Base-by-base conservation (phyloP, 2,329 filamentous ascomycete genomes). In the Cladophialophora psammophila region DNA sequence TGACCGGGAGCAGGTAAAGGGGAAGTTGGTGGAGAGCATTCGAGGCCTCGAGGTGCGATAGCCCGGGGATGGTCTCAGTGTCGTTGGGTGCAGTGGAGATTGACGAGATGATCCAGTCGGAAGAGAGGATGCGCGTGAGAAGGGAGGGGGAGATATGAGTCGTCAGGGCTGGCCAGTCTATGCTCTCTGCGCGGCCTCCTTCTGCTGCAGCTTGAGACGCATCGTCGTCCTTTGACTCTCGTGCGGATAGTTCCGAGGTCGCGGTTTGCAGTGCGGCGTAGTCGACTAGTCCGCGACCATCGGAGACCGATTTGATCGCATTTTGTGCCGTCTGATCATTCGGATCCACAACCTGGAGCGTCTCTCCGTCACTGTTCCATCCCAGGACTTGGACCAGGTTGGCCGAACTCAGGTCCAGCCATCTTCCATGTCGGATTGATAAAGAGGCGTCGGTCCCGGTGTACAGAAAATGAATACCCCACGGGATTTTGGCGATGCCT, bases 381-480 rank as follows among this genome's bases (percentile, higher is more conserved):
- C 82, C 85, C 75, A 86, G 84, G 52, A 89, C 78, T 78, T 53
- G 82, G 75, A 20, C 66, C 38, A 58, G 56, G 10, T 60, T 45
- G 18, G 63, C 9, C 15, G 59, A 48, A 6, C 15, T 53, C 20
- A 72, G n/a, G 67, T 70, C 18, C 70, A 74, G 57, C 88, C 88
- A 90, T 38, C 84, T 80, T 9, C 88, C 88, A 65, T 86, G 83
- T n/a, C 88, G 82, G 34, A 89, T 79, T 0, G 87, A 88, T 13
- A 88, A 80, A 2, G 84, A 85, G 58, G 83, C 81, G 63, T 85
- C 87, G 20, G 84, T 83, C 31, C 86, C 84, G 0, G 83, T 86
- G 74, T 89, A 90, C 18, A 88, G 76, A 70, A 90, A 89, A 74
- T 90, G 88, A 74, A 84, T 82, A 52, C 87, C 87, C 1, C 78